Evolutionary conservation across 1,284 basidiomycete genomes (phyloP).

Genomic region (Inonotus hispidus): DNA sequence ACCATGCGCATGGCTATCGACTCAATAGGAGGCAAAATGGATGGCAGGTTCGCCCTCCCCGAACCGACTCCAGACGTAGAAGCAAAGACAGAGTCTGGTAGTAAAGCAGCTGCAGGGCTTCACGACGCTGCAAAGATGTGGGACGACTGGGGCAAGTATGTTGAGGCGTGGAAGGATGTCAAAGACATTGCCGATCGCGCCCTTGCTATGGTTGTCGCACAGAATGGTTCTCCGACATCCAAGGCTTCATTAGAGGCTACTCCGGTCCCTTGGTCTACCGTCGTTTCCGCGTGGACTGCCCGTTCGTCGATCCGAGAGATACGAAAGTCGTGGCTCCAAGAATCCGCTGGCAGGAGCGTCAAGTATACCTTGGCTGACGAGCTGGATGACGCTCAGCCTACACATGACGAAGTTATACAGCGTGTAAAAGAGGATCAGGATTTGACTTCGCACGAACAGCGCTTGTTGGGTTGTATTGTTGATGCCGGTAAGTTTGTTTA

Average conservation of each 20-base stretch:
- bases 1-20: constrained; percentile 76
- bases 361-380: constrained; percentile 37
- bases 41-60: constrained; percentile 21
- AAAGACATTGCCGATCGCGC: constrained; percentile 69
- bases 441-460: constrained; percentile 71
- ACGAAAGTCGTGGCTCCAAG: constrained; percentile 58
- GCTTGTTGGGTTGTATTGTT: constrained; percentile 78
- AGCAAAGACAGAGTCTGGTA: constrained; percentile 17
- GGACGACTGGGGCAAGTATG: constrained; percentile 64
- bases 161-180: constrained; percentile 64
- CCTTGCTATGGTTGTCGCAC: constrained; percentile 56
- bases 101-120: constrained; percentile 19
- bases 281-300: constrained; percentile 57
- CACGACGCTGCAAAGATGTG: constrained; percentile 44
- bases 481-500: constrained; percentile 54
- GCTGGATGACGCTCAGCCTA: constrained; percentile 27
- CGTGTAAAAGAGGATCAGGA: constrained; percentile 67
- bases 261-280: constrained; percentile 55
- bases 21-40: constrained; percentile 65
- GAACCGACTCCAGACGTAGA: not conserved
- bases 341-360: constrained; percentile 37
- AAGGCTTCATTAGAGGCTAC: constrained; percentile 48
- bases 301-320: constrained; percentile 44
- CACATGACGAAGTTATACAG: constrained; percentile 62
- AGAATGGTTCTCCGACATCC: constrained; percentile 24